Base-by-base conservation (phyloP, 2,329 filamentous ascomycete genomes). In the Clonostachys solani region DNA sequence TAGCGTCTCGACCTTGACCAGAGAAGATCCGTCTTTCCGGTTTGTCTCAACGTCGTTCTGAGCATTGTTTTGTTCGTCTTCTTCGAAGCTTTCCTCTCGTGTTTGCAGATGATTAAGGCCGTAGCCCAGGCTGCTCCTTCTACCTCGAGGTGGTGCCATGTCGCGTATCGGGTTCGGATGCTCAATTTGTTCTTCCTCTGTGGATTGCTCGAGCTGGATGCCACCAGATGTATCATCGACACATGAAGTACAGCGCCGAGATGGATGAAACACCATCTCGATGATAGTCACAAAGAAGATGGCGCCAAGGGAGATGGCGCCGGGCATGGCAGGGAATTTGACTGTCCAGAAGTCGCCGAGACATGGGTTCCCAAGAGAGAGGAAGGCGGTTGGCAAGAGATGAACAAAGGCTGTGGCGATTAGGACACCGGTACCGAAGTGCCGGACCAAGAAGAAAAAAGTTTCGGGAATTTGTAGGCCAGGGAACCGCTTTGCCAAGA, bases 341-440 rank as follows among this genome's bases (percentile, higher is more conserved):
- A 83, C 58, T 57, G 80, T 91, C 82, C 89, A 95, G 60, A 91
- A 87, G 46, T 74, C 69, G 12, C 86, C 84, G 2, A 95, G 78
- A 59, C 84, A 87, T 12, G 80, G 81, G 54, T 86, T 72, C 38
- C 74, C 81, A 12, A 86, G 71, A 8, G 80, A 82, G 46, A 71
- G 60, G 53, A 87, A 87, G 6, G 84, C 83, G 3, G 80, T 86
- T 41, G 81, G 83, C 9, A 86, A 75, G 33, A 86, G 71, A 68
- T 92, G 87, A 33, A 92, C 87, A 58, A 94, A 92, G 45, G 89
- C 87, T 2, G 88, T 92, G 23, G 89, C 81, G 41, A 83, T 75
- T 33, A 80, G 73, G 17, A 94, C 89, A 49, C 88, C 88, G 9
- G 88, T 92, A 55, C 88, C 86, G 55, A 89, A 89, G 71, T 89